These are phyloP conservation scores for Gynandropsis gynandra DNA, from an alignment of 345 rosid genomes.

Conservation along the genomic window DNA sequence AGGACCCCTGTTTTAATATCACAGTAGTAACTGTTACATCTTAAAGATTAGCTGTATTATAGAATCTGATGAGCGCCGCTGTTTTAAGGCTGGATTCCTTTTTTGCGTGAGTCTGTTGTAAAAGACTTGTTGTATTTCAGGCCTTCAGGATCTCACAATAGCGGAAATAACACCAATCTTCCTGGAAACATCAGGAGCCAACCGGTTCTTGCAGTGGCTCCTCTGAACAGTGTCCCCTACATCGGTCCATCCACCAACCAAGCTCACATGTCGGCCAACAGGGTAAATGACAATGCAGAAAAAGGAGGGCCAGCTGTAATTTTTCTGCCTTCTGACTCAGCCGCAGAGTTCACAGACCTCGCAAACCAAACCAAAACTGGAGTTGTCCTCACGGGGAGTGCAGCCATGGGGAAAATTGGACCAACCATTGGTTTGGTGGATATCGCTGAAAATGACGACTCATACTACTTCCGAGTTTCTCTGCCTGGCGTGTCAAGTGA, in stretches of 20 bases:
- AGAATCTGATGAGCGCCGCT: too few relatives aligned
- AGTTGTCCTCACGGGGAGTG: conserved; percentile 61
- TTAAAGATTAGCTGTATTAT: too few relatives aligned
- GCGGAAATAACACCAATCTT: conserved; percentile 7
- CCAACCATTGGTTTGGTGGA: conserved; percentile 47
- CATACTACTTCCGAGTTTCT: conserved; percentile 51
- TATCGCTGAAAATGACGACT: conserved; percentile 53
- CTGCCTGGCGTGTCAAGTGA: conserved; percentile 70
- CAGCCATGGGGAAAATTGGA: conserved; percentile 57
- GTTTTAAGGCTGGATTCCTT: too few relatives aligned
- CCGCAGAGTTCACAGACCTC: conserved; percentile 35
- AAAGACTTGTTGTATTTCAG: conserved; percentile 14
- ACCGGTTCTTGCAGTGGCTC: conserved; percentile 42
- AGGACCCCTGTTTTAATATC: too few relatives aligned
- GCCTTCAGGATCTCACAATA: conserved; percentile 18
- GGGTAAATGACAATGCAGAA: conserved; percentile 21
- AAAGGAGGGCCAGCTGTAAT: conserved; percentile 37
- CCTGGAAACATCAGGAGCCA: conserved; percentile 15
- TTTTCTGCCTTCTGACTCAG: conserved; percentile 43
- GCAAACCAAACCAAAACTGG: conserved; percentile 32
- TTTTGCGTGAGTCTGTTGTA: not conserved
- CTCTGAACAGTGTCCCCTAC: conserved; percentile 65
- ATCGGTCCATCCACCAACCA: conserved; percentile 35
- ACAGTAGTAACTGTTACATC: too few relatives aligned
- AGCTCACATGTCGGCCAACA: conserved; percentile 20